phyloP scores from a whole-genome alignment of 371 early-diverging fungal species.

The Basidiobolus heterosporus region DNA sequence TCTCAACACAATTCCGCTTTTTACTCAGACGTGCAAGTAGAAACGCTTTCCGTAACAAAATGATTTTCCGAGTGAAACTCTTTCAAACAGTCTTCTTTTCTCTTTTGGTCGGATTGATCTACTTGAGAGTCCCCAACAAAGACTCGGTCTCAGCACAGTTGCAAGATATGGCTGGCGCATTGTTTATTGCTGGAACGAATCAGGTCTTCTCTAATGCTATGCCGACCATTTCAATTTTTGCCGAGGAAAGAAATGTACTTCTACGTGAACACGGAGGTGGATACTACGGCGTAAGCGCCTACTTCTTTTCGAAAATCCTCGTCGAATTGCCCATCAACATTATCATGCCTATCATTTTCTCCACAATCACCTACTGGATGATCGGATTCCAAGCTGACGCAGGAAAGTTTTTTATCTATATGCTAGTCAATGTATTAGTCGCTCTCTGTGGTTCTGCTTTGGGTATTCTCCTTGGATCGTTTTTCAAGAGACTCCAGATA shows the following conservation, averaged over 20 bases:
- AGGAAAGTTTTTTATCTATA: conserved; percentile 22
- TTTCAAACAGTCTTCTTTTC: background rate
- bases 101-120: background rate
- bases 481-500: conserved; percentile 15
- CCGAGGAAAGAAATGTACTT: conserved; percentile 31
- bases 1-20: background rate
- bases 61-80: background rate
- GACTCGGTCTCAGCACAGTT: conserved; percentile 14
- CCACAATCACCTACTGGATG: conserved; percentile 30
- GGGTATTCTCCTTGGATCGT: conserved; percentile 28
- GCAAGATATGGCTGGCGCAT: conserved; percentile 36
- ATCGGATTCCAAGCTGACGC: conserved; percentile 24
- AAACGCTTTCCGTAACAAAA: background rate
- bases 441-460: conserved; percentile 23
- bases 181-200: conserved; percentile 38
- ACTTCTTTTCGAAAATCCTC: background rate
- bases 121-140: background rate
- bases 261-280: conserved; percentile 35
- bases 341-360: conserved; percentile 38
- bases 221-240: conserved; percentile 30
- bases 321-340: conserved; percentile 10
- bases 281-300: conserved; percentile 15
- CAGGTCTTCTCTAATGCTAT: conserved; percentile 17
- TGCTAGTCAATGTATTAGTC: conserved; percentile 23
- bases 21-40: background rate